These are phyloP conservation scores for Trifolium dubium DNA, from an alignment of 306 rosid species.

Conservation along the genomic window DNA sequence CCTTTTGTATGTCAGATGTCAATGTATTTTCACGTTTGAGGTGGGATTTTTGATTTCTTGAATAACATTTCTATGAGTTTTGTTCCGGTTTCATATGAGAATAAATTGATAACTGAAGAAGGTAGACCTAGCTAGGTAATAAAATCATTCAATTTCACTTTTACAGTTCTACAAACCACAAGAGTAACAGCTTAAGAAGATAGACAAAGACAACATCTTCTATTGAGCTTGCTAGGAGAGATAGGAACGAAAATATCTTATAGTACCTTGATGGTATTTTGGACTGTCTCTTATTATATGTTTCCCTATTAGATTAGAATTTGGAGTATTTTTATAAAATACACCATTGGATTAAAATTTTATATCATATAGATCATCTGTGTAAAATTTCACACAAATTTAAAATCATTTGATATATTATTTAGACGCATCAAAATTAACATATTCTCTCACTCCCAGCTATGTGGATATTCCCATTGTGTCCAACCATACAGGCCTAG, in stretches of 20 bases:
- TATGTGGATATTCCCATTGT: neutral
- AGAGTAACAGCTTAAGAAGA: slow-evolving; percentile 20
- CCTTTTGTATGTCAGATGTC: neutral
- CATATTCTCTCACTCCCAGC: neutral
- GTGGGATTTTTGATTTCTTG: too few species aligned
- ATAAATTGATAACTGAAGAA: slow-evolving; percentile 8
- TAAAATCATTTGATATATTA: too few species aligned
- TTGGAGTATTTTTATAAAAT: neutral
- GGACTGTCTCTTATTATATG: neutral
- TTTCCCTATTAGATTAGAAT: neutral
- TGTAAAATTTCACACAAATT: too few species aligned
- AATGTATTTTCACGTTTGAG: neutral
- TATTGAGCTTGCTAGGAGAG: neutral
- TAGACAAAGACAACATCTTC: slow-evolving; percentile 1
- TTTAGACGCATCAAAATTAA: too few species aligned
- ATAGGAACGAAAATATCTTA: neutral
- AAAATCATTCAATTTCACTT: slow-evolving; percentile 3
- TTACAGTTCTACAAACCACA: slow-evolving; percentile 7
- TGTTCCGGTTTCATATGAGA: neutral
- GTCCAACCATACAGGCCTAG: neutral
- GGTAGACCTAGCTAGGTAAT: neutral
- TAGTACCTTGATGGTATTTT: neutral
- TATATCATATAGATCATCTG: too few species aligned
- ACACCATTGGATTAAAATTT: too few species aligned
- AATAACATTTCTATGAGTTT: too few species aligned